Evolutionary conservation across 2,329 filamentous ascomycete genomes (phyloP).

Genomic region (Cordyceps farinosa): DNA sequence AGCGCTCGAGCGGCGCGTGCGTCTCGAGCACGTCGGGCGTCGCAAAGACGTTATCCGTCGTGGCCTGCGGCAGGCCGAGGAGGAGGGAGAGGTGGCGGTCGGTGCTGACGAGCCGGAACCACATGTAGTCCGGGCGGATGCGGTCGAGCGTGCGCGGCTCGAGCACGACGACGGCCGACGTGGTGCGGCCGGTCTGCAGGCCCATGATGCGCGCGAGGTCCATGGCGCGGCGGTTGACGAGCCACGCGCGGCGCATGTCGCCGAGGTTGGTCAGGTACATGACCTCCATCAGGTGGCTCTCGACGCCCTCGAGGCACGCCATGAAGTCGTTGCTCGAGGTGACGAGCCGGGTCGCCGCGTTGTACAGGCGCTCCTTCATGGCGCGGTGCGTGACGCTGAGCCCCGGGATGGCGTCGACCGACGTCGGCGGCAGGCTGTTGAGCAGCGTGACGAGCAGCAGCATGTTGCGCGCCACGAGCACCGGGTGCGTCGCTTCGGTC

Average conservation of each 20-base stretch:
- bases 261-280: slow-evolving; percentile 46
- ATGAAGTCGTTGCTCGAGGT: slow-evolving; percentile 42
- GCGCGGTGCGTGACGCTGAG: slow-evolving; percentile 19
- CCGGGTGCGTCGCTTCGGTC: slow-evolving; percentile 32
- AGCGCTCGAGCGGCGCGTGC: slow-evolving; percentile 37
- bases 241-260: slow-evolving; percentile 43
- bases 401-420: slow-evolving; percentile 7
- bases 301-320: slow-evolving; percentile 43
- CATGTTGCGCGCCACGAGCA: slow-evolving; percentile 40
- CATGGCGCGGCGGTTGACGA: slow-evolving; percentile 42
- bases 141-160: slow-evolving; percentile 22
- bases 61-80: slow-evolving; percentile 43
- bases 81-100: slow-evolving; percentile 48
- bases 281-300: slow-evolving; percentile 48
- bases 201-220: slow-evolving; percentile 43
- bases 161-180: background rate
- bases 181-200: slow-evolving; percentile 24
- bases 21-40: slow-evolving; percentile 26
- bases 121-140: slow-evolving; percentile 38
- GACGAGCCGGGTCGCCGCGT: background rate
- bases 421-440: slow-evolving; percentile 28
- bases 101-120: slow-evolving; percentile 42
- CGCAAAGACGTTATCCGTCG: slow-evolving; percentile 36
- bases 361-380: background rate
- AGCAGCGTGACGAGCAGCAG: slow-evolving; percentile 37